Base-by-base conservation (phyloP, 2,329 filamentous ascomycete species). In the Hymenoscyphus salicellus region DNA sequence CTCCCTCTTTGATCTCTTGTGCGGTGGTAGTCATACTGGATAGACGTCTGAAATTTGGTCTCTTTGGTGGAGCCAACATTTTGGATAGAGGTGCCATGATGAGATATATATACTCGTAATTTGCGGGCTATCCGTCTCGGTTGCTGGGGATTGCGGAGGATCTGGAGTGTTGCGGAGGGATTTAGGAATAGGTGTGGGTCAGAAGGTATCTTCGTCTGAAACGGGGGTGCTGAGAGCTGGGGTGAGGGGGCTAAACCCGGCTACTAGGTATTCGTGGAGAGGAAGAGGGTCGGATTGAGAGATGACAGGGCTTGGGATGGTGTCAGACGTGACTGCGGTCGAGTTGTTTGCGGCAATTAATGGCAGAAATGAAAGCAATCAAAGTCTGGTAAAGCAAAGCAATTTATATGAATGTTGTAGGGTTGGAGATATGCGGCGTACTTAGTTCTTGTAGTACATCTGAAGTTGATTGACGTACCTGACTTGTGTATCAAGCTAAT, bases 11-110 rank as follows among this genome's bases (percentile, higher is more conserved):
- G 36, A 77, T 63, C 36, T 76, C 74, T 67, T 66, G 70, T 65
- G 73, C 73, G n/a, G 74, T 76, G 43, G 72, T 72, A 65, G 72
- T 73, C 65, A 72, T 75, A 32, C 73, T 74, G 36, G 75, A 77
- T 43, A 77, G 70, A 57, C 73, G 72, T 60, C 73, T 70, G 63
- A 74, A 56, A 41, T 63, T 65, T 38, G 72, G 73, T 66, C 72
- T 69, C 38, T 59, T 64, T 55, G 69, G 66, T 30, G 66, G 62
- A 55, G 62, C 58, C 5, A 72, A 49, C 33, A 49, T 30, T 1
- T 69, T 56, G 26, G 55, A 41, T 58, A 65, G 56, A 43, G 70
- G 64, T 28, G 66, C 64, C 70, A 72, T 72, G 59, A 26, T 66
- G 55, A 46, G 38, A 32, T 57, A 58, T 60, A 57, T 63, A 62